Percentiles rank a stretch among this genome's conserved stretches.
phyloP scores from a whole-genome alignment of 1,284 basidiomycete species.

The Anthracocystis setariae region DNA sequence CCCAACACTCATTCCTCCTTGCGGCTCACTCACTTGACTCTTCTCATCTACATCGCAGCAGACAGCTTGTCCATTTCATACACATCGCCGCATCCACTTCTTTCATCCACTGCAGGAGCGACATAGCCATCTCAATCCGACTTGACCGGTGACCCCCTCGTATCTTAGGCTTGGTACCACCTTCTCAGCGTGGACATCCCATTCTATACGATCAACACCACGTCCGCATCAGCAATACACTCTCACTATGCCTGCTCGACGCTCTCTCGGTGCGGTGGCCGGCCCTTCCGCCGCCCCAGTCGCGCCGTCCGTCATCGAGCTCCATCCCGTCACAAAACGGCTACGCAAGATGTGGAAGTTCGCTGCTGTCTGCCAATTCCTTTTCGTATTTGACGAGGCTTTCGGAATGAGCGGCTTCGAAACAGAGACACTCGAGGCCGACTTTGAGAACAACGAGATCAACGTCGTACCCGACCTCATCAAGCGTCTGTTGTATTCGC shows the following conservation, averaged over 20 bases:
- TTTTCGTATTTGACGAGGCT: constrained; percentile 66
- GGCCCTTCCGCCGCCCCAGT: constrained; percentile 31
- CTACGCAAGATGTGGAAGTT: constrained; percentile 64
- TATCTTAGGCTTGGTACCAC: not conserved
- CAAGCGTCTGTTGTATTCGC: constrained; percentile 70
- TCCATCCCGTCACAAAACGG: constrained; percentile 48
- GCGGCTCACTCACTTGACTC: not conserved
- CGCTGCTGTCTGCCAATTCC: constrained; percentile 66
- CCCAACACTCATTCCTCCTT: not conserved
- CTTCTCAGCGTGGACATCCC: constrained; percentile 1
- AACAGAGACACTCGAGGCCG: constrained; percentile 69
- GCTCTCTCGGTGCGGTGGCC: constrained; percentile 35
- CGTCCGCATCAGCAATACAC: not conserved
- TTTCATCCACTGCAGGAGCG: no score
- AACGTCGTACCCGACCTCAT: constrained; percentile 69
- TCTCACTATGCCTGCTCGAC: constrained; percentile 31
- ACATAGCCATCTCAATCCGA: not conserved
- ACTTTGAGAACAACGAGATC: constrained; percentile 70
- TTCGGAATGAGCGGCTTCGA: constrained; percentile 63
- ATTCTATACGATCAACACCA: no score
- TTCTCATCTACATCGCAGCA: not conserved
- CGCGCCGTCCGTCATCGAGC: constrained; percentile 22
- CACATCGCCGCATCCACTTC: not conserved
- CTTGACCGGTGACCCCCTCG: not conserved
- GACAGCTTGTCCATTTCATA: no score